Percentiles rank a stretch among this genome's conserved stretches.
These are phyloP conservation scores for Ophiorrhiza pumila DNA, from an alignment of 257 asterid species.

Conservation along the genomic window DNA sequence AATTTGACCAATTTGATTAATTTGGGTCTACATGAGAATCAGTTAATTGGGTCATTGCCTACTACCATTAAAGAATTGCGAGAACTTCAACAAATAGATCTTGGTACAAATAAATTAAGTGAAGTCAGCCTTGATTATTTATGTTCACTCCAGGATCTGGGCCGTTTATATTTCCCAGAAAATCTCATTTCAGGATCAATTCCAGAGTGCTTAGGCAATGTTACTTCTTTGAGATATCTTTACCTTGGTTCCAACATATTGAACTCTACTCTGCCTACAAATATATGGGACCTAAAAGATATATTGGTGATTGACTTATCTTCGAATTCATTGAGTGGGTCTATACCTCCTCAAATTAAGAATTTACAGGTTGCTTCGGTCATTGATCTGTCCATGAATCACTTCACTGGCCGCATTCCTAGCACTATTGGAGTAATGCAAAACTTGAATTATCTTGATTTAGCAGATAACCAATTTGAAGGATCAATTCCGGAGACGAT, in stretches of 20 bases:
- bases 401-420: slow-evolving; percentile 6
- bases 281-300: not conserved
- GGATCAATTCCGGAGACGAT: not conserved
- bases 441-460: not conserved
- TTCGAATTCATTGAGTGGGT: not conserved
- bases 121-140: not conserved
- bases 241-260: not conserved
- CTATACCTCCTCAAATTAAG: not conserved
- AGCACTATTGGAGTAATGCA: not conserved
- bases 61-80: not conserved
- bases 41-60: not conserved
- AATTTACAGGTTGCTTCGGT: not conserved
- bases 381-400: slow-evolving; percentile 4
- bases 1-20: not conserved
- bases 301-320: not conserved
- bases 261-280: not conserved
- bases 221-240: slow-evolving; percentile 5
- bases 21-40: not conserved
- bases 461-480: not conserved
- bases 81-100: not conserved
- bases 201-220: slow-evolving; percentile 4
- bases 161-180: not conserved
- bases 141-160: not conserved
- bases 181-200: not conserved
- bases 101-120: not conserved